Evolutionary conservation across 352 stramenopile species (phyloP), one percentile per base, ranked within the genome.

Genomic region (Phytophthora capsici): DNA sequence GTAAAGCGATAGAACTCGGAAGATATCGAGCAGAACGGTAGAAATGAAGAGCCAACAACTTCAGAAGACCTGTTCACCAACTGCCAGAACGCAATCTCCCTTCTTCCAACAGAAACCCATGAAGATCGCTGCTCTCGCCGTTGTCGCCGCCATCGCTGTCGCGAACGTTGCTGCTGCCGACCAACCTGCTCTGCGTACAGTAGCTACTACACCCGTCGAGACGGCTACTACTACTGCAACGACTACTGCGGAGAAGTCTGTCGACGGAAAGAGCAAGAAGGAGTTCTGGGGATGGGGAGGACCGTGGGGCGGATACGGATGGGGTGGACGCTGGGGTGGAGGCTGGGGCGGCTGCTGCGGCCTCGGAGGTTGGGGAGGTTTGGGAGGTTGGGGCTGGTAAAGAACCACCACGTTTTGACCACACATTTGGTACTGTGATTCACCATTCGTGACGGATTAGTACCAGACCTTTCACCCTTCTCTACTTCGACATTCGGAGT

Each of bases 1-100:
- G 25, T 28, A 28, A 28, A 28, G 25, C 6, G 25, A 28, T 28
- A 28, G 25, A 28, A 28, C 25, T 28, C 25, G 6, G 25, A 6
- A 28, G 25, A 28, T 1, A n/a, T n/a, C n/a, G n/a, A n/a, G n/a
- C n/a, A n/a, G n/a, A n/a, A n/a, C n/a, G n/a, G n/a, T n/a, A n/a
- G n/a, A n/a, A n/a, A n/a, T n/a, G n/a, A n/a, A n/a, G n/a, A n/a
- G n/a, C n/a, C n/a, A n/a, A n/a, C n/a, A n/a, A n/a, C n/a, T n/a
- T n/a, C n/a, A n/a, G n/a, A n/a, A n/a, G n/a, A n/a, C n/a, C n/a
- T n/a, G n/a, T n/a, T n/a, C n/a, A n/a, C n/a, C n/a, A n/a, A n/a
- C n/a, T n/a, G n/a, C n/a, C n/a, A 67, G 45, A 61, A 45, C 43
- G 16, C 49, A 56, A 67, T 20, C 52, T 62, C 25, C 25, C 6